Evolutionary conservation across 371 early-diverging fungal species (phyloP).

Genomic region (Circinella minor): DNA sequence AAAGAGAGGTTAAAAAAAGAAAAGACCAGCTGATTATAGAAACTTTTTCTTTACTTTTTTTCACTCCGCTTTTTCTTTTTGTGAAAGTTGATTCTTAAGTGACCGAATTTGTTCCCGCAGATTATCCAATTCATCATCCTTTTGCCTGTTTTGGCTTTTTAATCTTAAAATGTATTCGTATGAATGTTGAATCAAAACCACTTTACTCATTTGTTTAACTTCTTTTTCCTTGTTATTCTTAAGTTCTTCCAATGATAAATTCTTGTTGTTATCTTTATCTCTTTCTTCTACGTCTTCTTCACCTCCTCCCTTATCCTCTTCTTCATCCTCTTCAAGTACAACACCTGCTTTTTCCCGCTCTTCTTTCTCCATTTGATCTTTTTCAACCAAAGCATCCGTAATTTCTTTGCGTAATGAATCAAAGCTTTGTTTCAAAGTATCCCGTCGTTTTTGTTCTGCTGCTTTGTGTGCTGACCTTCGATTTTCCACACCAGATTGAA

Average conservation of each 20-base stretch:
- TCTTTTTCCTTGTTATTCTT: slow-evolving; percentile 41
- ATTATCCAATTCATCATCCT: slow-evolving; percentile 40
- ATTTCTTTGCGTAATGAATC: slow-evolving; percentile 77
- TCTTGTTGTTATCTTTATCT: slow-evolving; percentile 10
- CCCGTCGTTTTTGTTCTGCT: slow-evolving; percentile 95
- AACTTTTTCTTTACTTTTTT: too few species aligned
- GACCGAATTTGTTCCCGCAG: slow-evolving; percentile 42
- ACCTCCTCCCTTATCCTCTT: neutral
- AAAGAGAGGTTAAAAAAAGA: too few species aligned
- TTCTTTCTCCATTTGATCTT: slow-evolving; percentile 17
- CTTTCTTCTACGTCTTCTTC: neutral
- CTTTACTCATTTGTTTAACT: slow-evolving; percentile 61
- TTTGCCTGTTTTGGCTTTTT: slow-evolving; percentile 47
- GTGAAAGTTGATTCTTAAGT: slow-evolving; percentile 27
- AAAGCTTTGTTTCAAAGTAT: slow-evolving; percentile 85
- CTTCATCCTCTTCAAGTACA: too few species aligned
- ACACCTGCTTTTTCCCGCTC: neutral
- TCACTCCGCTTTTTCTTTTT: slow-evolving; percentile 17
- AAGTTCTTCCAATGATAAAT: neutral
- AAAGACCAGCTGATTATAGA: too few species aligned
- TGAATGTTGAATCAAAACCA: slow-evolving; percentile 52
- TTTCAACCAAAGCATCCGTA: slow-evolving; percentile 64
- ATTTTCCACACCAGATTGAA: slow-evolving; percentile 76
- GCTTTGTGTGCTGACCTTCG: slow-evolving; percentile 86
- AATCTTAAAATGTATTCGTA: slow-evolving; percentile 65